A percentile compares a stretch with the other conserved stretches of the same genome.
These are phyloP conservation scores for Dictyostelium discoideum DNA, from an alignment of 78 protist species.

Conservation along the genomic window DNA sequence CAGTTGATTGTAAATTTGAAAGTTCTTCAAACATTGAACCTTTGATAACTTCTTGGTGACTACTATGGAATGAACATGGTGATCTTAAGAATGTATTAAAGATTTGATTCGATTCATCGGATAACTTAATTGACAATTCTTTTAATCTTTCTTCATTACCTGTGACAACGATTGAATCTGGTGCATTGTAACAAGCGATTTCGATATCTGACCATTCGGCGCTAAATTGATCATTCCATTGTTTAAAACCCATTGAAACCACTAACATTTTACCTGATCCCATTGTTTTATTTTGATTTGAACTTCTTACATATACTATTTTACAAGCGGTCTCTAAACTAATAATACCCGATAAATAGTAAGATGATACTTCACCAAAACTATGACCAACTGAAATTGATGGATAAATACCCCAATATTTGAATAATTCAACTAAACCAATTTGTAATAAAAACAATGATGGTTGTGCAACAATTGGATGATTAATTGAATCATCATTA, in stretches of 20 bases:
- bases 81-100: constrained; percentile 29
- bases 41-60: constrained; percentile 22
- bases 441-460: constrained; percentile 44
- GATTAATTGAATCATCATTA: not conserved
- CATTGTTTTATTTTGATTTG: constrained; percentile 32
- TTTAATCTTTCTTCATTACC: constrained; percentile 1
- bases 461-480: constrained; percentile 70
- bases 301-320: constrained; percentile 54
- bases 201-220: constrained; percentile 8
- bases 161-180: constrained; percentile 52
- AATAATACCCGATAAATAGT: constrained; percentile 44
- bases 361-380: constrained; percentile 76
- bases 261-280: constrained; percentile 71
- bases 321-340: constrained; percentile 17
- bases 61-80: constrained; percentile 66
- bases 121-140: not conserved
- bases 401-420: constrained; percentile 59
- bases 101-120: not conserved
- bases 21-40: not conserved
- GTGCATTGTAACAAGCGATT: constrained; percentile 55
- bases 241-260: not conserved
- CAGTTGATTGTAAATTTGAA: not conserved
- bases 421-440: constrained; percentile 36
- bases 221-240: not conserved
- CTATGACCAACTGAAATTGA: constrained; percentile 66